phyloP scores from a whole-genome alignment of 371 early-diverging fungal species.

The Mortierella sp. region DNA sequence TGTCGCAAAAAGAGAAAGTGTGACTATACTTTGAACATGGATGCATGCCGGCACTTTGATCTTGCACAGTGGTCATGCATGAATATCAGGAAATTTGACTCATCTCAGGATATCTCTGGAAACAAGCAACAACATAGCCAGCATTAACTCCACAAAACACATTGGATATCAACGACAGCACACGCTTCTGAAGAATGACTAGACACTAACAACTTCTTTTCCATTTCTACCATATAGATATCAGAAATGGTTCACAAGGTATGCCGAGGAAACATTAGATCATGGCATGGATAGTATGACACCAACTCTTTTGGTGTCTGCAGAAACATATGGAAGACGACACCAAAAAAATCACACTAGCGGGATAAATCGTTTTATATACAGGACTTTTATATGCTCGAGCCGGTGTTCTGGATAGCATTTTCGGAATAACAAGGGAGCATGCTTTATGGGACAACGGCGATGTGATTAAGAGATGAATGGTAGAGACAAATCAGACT shows the following conservation, averaged over 20 bases:
- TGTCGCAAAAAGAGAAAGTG: neutral
- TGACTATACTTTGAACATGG: neutral
- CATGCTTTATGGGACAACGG: neutral
- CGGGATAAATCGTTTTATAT: too few species aligned
- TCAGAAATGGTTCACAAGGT: constrained; percentile 59
- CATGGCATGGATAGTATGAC: neutral
- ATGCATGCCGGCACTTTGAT: constrained; percentile 9
- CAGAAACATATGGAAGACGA: too few species aligned
- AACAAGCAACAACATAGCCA: neutral
- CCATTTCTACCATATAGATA: constrained; percentile 15
- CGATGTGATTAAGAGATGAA: neutral
- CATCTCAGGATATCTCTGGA: neutral
- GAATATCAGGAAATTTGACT: neutral
- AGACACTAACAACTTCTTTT: neutral
- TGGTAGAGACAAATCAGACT: neutral
- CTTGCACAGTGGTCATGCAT: neutral
- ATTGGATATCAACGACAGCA: too few species aligned
- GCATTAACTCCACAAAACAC: too few species aligned
- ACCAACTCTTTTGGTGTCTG: neutral
- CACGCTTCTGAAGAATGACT: neutral
- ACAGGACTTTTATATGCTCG: too few species aligned
- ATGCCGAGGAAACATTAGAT: constrained; percentile 9
- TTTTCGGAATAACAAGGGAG: too few species aligned
- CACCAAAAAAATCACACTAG: too few species aligned
- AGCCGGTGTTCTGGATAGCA: neutral